Percentiles rank a stretch among this genome's conserved stretches.
Conservation (phyloP, 768 basidiomycete genomes). For the Collybia nuda region DNA sequence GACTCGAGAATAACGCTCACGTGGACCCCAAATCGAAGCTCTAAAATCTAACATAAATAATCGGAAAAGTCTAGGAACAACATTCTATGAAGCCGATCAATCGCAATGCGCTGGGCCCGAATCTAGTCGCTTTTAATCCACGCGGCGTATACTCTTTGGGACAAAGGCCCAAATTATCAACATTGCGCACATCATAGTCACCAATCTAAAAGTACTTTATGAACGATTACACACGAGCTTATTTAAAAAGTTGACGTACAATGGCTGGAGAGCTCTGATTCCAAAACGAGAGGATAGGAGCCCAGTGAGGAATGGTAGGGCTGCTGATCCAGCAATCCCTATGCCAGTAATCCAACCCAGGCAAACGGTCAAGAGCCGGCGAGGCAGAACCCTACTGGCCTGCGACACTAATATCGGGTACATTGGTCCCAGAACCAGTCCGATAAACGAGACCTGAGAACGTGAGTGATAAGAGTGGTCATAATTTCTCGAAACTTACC, state of each 20-base stretch:
- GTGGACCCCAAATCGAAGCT: too few species aligned
- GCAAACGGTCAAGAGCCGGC: constrained; percentile 36
- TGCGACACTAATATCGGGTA: constrained; percentile 44
- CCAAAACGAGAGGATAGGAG: constrained; percentile 13
- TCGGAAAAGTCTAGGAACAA: too few species aligned
- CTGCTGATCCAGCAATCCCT: constrained; percentile 27
- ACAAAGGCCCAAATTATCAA: constrained; percentile 22
- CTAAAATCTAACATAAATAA: too few species aligned
- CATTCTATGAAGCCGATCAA: too few species aligned
- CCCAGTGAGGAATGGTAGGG: constrained; percentile 14
- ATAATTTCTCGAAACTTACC: constrained; percentile 21
- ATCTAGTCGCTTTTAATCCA: too few species aligned
- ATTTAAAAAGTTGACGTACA: constrained; percentile 5
- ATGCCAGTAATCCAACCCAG: constrained; percentile 43
- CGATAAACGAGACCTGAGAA: constrained; percentile 33
- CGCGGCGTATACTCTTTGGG: constrained; percentile 5
- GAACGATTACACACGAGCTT: neutral
- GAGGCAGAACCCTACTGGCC: constrained; percentile 30
- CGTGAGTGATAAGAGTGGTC: too few species aligned
- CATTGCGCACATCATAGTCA: constrained; percentile 23
- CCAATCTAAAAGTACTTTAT: constrained; percentile 6
- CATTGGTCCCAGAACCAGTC: constrained; percentile 54
- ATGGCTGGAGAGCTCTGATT: constrained; percentile 11
- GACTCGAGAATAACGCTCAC: too few species aligned
- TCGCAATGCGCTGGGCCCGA: too few species aligned